phyloP scores from a whole-genome alignment of 495 filamentous ascomycete species.

The Hyaloscypha finlandica region DNA sequence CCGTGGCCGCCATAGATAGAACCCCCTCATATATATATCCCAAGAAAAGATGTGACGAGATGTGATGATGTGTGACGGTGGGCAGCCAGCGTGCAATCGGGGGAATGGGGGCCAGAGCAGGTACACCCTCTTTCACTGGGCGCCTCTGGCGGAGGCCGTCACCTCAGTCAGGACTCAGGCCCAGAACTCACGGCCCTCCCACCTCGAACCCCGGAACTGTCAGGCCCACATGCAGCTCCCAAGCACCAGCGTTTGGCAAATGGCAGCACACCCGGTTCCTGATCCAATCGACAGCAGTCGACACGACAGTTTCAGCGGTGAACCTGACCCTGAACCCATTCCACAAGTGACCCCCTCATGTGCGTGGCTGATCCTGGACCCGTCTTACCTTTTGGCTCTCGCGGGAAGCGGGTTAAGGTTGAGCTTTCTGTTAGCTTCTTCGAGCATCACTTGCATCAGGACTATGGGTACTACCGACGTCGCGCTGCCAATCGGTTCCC shows the following conservation, averaged over 20 bases:
- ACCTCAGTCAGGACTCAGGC: background rate
- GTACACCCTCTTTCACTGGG: constrained; percentile 2
- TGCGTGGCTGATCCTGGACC: constrained; percentile 1
- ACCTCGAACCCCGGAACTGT: background rate
- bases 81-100: background rate
- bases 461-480: constrained; percentile 15
- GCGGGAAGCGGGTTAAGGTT: constrained; percentile 1
- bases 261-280: constrained; percentile 13
- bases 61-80: constrained; percentile 3
- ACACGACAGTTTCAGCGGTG: constrained; percentile 14
- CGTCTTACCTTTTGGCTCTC: background rate
- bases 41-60: constrained; percentile 1
- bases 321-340: constrained; percentile 1
- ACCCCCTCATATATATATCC: constrained; percentile 4
- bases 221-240: constrained; percentile 15
- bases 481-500: constrained; percentile 10
- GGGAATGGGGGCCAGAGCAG: constrained; percentile 2
- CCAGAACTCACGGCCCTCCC: background rate
- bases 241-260: constrained; percentile 5
- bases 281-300: constrained; percentile 14
- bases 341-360: background rate
- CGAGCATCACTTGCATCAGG: constrained; percentile 8
- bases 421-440: constrained; percentile 5
- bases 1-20: background rate
- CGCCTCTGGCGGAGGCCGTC: background rate